Conservation (phyloP, 352 stramenopile genomes). For the Globisporangium camurandrum region DNA sequence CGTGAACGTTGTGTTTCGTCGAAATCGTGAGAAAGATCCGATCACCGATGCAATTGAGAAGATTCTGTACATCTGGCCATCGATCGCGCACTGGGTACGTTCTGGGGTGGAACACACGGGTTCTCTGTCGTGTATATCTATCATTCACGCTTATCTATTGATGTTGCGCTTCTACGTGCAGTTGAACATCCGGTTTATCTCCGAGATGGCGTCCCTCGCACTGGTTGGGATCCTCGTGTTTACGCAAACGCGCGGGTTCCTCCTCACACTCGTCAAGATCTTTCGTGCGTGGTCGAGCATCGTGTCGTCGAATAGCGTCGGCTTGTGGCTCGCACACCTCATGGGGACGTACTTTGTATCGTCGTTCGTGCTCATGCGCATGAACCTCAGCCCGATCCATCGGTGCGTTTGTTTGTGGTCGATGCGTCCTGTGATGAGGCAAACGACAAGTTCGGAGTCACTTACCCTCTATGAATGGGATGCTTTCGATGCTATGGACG, state of each 20-base stretch:
- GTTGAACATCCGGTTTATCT: conserved; percentile 77
- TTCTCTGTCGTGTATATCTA: too few relatives aligned
- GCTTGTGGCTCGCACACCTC: conserved; percentile 73
- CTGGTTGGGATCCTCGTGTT: conserved; percentile 82
- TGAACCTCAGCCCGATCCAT: conserved; percentile 73
- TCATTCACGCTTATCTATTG: not conserved
- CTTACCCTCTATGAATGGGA: not conserved
- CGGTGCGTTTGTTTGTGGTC: conserved; percentile 22
- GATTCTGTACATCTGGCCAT: conserved; percentile 78
- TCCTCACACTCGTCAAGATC: conserved; percentile 71
- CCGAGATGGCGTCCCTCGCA: conserved; percentile 63
- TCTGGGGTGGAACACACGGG: not conserved
- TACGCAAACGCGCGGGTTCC: conserved; percentile 71
- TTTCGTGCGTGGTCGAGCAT: conserved; percentile 78
- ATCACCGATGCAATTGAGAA: conserved; percentile 79
- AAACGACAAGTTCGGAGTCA: not conserved
- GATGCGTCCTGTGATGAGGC: not conserved
- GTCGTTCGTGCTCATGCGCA: conserved; percentile 83
- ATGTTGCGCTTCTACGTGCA: conserved; percentile 1
- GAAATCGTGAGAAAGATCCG: conserved; percentile 77
- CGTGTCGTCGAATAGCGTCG: conserved; percentile 77
- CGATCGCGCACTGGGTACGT: conserved; percentile 46
- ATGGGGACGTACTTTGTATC: conserved; percentile 89
- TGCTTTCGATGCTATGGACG: not conserved
- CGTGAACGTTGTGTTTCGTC: conserved; percentile 69